A percentile compares a stretch with the other conserved stretches of the same genome.
Conservation (phyloP, 2,329 filamentous ascomycete species). For the Paramyrothecium roridum region DNA sequence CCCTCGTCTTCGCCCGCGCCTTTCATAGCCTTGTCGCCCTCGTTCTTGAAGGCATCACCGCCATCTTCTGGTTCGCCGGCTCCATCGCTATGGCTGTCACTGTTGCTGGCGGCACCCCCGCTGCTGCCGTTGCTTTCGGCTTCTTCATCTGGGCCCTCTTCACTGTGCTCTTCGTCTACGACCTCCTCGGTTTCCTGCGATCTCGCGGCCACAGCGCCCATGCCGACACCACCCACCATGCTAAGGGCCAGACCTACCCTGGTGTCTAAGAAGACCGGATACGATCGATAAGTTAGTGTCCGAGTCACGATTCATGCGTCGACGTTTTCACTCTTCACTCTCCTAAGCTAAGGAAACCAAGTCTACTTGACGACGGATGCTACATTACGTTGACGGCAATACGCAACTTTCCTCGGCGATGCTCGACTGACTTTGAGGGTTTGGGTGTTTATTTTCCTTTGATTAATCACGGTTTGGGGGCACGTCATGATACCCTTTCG, state of each 20-base stretch:
- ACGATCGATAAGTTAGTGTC: background rate
- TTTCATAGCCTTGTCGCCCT: slow-evolving; percentile 66
- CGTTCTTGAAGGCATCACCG: slow-evolving; percentile 66
- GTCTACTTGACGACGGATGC: background rate
- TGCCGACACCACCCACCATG: slow-evolving; percentile 22
- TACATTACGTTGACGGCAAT: background rate
- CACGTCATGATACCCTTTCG: background rate
- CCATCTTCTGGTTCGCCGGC: slow-evolving; percentile 88
- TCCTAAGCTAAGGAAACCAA: background rate
- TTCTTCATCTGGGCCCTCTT: slow-evolving; percentile 61
- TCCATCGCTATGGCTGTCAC: slow-evolving; percentile 73
- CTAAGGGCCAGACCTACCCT: slow-evolving; percentile 6
- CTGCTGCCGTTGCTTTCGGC: slow-evolving; percentile 64
- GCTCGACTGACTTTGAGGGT: background rate
- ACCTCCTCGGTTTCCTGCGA: slow-evolving; percentile 40
- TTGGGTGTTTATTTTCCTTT: background rate
- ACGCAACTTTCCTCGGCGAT: background rate
- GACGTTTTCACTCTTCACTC: background rate
- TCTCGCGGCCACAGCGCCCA: slow-evolving; percentile 31
- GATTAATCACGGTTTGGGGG: background rate
- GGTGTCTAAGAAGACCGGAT: background rate
- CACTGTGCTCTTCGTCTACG: slow-evolving; percentile 42
- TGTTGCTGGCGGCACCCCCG: slow-evolving; percentile 54
- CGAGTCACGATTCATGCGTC: background rate
- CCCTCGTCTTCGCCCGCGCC: slow-evolving; percentile 56